Base-by-base conservation (phyloP, 2,329 filamentous ascomycete species). In the Phyllosticta citribraziliensis region DNA sequence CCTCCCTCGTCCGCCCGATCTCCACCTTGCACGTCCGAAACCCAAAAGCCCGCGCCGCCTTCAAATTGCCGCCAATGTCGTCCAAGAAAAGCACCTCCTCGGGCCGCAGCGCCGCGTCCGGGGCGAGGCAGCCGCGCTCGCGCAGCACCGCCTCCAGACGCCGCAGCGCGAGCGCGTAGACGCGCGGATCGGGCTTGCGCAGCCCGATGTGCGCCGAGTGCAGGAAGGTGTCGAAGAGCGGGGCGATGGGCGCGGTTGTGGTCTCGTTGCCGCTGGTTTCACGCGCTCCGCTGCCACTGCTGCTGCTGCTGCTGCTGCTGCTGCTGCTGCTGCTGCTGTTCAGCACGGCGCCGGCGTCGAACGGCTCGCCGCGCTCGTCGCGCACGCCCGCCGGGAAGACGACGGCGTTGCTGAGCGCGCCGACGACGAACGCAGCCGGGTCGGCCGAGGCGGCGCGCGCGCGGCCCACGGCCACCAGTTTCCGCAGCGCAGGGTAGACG, bases 41-140 rank as follows among this genome's bases (percentile, higher is more conserved):
- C 0, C 93, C 93, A 22, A 85, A 77, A 56, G 80, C 81, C 74
- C 81, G 88, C 0, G 86, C 94, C 53, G 82, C 87, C 78, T 92
- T 94, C 62, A 97, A 74, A 72, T 99, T 99, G 74, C 92, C 86
- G 1, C 94, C 94, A 72, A 99, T 96, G 68, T 97, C 92, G 72
- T 97, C 94, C 56, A 97, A 75, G 71, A 99, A 99, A 4, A 96
- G 75, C 53, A 97, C 79, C 60, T 97, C 90, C 0, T 77, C 76
- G 0, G 87, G 76, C 61, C 76, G 73, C 9, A 95, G 78, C 0
- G 80, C 77, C 5, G 76, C 74, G 17, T 72, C 73, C 78, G 81
- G 82, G 3, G 79, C 84, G 65, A 84, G 84, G 63, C 82, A 79
- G 67, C 89, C 80, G 65, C 94, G 79, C 66, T 84, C 80, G 60